A percentile compares a stretch with the other conserved stretches of the same genome.
Evolutionary conservation across 257 asterid genomes (phyloP).

Genomic region (Solanum bukasovii): DNA sequence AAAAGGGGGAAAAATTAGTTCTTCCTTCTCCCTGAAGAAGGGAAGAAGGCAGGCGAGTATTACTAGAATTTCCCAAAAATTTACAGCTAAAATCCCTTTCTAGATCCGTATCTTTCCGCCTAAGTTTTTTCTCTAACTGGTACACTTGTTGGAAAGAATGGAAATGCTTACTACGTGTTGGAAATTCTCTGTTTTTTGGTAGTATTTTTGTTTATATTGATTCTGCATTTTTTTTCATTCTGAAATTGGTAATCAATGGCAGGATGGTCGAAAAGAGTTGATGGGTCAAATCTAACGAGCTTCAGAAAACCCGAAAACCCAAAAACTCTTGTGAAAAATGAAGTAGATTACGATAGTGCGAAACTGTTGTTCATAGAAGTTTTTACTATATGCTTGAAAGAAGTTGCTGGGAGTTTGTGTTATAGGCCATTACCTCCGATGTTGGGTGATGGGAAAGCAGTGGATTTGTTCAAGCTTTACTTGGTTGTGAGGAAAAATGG

Average conservation of each 20-base stretch:
- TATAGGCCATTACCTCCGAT: constrained; percentile 47
- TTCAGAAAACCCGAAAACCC: constrained; percentile 1
- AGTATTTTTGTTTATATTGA: neutral
- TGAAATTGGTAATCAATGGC: constrained; percentile 34
- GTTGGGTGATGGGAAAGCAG: constrained; percentile 37
- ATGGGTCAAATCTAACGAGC: constrained; percentile 28
- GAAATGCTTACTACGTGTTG: neutral
- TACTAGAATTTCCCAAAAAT: neutral
- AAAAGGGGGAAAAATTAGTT: neutral
- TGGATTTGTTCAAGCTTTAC: constrained; percentile 50
- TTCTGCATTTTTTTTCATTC: neutral
- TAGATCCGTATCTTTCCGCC: neutral
- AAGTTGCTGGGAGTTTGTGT: constrained; percentile 15
- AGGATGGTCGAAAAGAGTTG: constrained; percentile 44
- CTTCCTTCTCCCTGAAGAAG: neutral
- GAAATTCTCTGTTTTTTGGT: neutral
- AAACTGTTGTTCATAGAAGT: neutral
- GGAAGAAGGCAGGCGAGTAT: neutral
- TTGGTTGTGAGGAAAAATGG: constrained; percentile 34
- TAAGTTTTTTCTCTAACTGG: neutral
- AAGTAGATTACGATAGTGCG: neutral
- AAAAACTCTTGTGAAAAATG: neutral
- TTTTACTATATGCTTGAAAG: constrained; percentile 16
- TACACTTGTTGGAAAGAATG: neutral
- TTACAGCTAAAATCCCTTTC: neutral